Evolutionary conservation across 2,329 filamentous ascomycete genomes (phyloP).

Genomic region (Domatiomyces globalis): DNA sequence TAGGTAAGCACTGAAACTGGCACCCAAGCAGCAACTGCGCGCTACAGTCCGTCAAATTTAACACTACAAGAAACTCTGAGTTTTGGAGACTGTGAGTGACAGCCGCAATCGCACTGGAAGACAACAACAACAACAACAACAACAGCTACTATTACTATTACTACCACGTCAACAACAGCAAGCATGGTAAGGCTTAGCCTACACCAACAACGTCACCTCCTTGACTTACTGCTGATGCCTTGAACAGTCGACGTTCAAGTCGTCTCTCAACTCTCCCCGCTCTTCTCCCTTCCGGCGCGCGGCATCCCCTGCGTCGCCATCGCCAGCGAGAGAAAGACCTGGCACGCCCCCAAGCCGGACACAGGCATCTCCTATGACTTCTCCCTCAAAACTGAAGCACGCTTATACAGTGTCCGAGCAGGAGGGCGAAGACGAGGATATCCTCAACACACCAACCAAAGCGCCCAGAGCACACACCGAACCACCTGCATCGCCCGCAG

Average conservation of each 20-base stretch:
- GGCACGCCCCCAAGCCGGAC: slow-evolving; percentile 34
- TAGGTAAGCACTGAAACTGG: background rate
- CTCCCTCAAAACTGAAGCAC: slow-evolving; percentile 35
- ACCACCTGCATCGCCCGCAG: slow-evolving; percentile 8
- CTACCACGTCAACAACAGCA: background rate
- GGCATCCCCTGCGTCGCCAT: slow-evolving; percentile 48
- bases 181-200: background rate
- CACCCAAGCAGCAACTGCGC: no score
- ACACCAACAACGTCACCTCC: background rate
- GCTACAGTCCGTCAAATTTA: background rate
- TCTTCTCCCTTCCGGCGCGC: slow-evolving; percentile 55
- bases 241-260: slow-evolving; percentile 1
- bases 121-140: background rate
- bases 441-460: slow-evolving; percentile 29
- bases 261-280: slow-evolving; percentile 56
- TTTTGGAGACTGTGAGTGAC: background rate
- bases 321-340: slow-evolving; percentile 36
- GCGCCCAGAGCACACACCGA: slow-evolving; percentile 24
- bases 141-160: no score
- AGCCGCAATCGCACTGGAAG: background rate
- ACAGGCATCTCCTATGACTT: slow-evolving; percentile 28
- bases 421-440: slow-evolving; percentile 19
- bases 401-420: slow-evolving; percentile 32
- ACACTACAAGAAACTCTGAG: background rate
- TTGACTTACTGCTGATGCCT: background rate